Base-by-base conservation (phyloP, 306 rosid species). In the Myrica gale region DNA sequence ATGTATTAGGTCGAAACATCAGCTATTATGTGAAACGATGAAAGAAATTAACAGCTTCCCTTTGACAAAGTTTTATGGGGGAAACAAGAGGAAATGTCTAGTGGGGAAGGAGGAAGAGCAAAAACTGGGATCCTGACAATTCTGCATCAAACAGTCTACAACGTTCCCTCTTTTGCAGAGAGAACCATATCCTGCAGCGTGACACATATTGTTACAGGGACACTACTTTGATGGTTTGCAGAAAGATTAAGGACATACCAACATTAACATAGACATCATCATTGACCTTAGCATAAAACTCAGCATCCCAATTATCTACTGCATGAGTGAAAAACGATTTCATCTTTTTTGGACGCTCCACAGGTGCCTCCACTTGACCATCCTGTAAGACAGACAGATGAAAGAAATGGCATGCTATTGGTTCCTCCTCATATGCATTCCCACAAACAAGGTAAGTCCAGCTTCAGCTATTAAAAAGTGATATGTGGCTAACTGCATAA, bases 221-320 rank as follows among this genome's bases (percentile, higher is more conserved):
- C 56, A 73, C 23, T 42, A 39, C 50, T 66, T 61, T 74, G 54
- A 79, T 58, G n/a, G 44, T 32, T 32, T 56, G 79, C 61, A 57
- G n/a, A 86, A 48, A 82, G 57, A 48, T 78, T 57, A 75, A 76
- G 73, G 79, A 85, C 92, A 76, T 85, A 90, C 96, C 96, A 70
- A 90, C 80, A 83, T 88, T 85, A 68, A 88, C 83, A 76, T 73
- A 88, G 60, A 88, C 89, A 82, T 88, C 89, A 76, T 90, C 96
- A 69, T 90, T 85, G 90, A 81, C 91, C 87, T 89, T 90, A 47
- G 80, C 85, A 81, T 81, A 88, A 79, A 87, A 85, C 68, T 85
- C 92, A 69, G 92, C 90, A 79, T 83, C 89, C 93, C 89, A 84
- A 26, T 83, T 85, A 73, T 87, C 88, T 52, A 82, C 85, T 8